A percentile compares a stretch with the other conserved stretches of the same genome.
These are phyloP conservation scores for Auxenochlorella pyrenoidosa DNA, from an alignment of 139 green algal species.

Conservation along the genomic window DNA sequence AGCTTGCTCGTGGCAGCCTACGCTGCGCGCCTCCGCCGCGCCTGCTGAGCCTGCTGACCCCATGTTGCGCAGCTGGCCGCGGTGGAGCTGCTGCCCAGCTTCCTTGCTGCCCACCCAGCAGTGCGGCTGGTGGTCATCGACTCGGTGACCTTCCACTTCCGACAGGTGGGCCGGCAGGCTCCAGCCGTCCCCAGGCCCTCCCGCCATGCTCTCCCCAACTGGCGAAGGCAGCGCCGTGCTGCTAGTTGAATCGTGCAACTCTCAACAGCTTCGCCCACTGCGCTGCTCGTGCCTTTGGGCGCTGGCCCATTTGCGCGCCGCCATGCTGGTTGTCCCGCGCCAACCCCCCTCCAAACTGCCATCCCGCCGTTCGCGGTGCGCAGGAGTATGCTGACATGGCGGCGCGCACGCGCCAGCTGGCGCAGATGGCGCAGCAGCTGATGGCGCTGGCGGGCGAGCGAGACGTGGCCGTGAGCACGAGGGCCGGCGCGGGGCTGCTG, in stretches of 20 bases:
- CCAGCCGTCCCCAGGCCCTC: no score
- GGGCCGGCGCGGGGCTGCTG: no score
- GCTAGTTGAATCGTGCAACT: no score
- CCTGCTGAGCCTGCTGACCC: not conserved
- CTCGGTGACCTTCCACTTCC: constrained; percentile 93
- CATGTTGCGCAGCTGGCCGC: constrained; percentile 67
- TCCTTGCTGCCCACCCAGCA: constrained; percentile 64
- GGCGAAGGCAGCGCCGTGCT: not conserved
- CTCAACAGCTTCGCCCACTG: no score
- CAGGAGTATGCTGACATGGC: constrained; percentile 88
- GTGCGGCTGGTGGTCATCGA: constrained; percentile 86
- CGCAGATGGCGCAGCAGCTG: constrained; percentile 83
- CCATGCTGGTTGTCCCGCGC: not conserved
- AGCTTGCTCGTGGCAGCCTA: no score
- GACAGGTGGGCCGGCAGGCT: constrained; percentile 10
- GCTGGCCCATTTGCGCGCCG: no score
- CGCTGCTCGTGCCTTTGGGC: no score
- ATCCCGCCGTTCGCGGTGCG: not conserved
- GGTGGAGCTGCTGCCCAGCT: constrained; percentile 62
- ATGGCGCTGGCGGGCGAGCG: constrained; percentile 73
- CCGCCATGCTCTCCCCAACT: not conserved
- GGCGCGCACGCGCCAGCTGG: constrained; percentile 76
- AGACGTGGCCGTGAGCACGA: constrained; percentile 69
- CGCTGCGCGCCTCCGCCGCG: not conserved
- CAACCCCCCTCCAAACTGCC: not conserved